Evolutionary conservation across 257 asterid genomes (phyloP).

Genomic region (Voacanga thouarsii): DNA sequence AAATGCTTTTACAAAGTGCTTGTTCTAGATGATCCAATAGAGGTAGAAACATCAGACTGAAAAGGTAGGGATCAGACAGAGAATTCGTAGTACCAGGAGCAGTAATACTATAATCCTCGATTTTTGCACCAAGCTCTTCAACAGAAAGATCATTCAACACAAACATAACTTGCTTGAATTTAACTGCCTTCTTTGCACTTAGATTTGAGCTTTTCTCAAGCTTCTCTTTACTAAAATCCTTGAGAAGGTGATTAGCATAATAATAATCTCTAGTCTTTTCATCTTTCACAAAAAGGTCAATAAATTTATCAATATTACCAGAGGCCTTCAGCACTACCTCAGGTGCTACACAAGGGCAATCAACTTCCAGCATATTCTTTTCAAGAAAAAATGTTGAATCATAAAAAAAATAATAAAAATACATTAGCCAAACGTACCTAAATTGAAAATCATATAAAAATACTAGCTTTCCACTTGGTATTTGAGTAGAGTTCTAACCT

Average conservation of each 20-base stretch:
- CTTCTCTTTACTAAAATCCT: conserved; percentile 70
- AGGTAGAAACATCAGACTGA: too few relatives aligned
- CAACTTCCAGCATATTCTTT: conserved; percentile 74
- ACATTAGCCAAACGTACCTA: background rate
- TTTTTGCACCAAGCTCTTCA: conserved; percentile 20
- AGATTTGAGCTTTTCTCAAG: conserved; percentile 48
- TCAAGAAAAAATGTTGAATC: conserved; percentile 74
- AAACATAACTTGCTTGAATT: conserved; percentile 61
- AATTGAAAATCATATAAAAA: background rate
- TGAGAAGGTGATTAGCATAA: conserved; percentile 74
- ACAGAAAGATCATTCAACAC: conserved; percentile 19
- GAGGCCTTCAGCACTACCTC: conserved; percentile 81
- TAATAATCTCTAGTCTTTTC: conserved; percentile 65
- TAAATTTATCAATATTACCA: conserved; percentile 82
- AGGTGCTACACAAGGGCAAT: conserved; percentile 82
- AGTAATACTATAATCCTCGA: conserved; percentile 16
- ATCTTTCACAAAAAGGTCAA: conserved; percentile 85
- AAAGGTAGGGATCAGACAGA: too few relatives aligned
- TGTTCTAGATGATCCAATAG: too few relatives aligned
- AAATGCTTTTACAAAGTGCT: conserved; percentile 55
- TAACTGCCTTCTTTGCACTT: conserved; percentile 40
- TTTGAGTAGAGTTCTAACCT: background rate
- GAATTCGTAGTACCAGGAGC: conserved; percentile 22
- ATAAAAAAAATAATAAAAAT: conserved; percentile 14
- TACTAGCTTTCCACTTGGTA: background rate